Conservation (phyloP, 805 yeast species). For the Saturnispora quitensis region DNA sequence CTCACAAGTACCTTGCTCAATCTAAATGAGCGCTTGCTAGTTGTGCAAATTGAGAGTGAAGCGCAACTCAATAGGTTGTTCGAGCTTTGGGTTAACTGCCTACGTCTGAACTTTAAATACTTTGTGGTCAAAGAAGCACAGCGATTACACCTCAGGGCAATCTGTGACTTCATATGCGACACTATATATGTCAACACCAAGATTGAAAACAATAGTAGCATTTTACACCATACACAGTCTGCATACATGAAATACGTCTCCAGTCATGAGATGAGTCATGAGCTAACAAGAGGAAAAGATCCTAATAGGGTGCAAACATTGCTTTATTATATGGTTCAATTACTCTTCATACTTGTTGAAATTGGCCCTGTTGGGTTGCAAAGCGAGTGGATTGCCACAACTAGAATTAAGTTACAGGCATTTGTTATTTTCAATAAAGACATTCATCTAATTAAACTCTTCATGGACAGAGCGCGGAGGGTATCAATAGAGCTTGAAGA, state of each 20-base stretch:
- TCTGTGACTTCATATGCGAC: conserved; percentile 11
- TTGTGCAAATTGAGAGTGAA: background rate
- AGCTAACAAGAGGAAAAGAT: conserved; percentile 3
- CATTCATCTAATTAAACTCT: conserved; percentile 11
- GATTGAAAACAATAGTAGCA: background rate
- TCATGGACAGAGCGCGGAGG: conserved; percentile 4
- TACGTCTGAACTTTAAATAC: conserved; percentile 8
- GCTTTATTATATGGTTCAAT: conserved; percentile 10
- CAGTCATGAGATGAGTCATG: conserved; percentile 7
- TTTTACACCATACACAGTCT: background rate
- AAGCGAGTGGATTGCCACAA: background rate
- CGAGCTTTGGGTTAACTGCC: conserved; percentile 10
- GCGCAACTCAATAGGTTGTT: conserved; percentile 7
- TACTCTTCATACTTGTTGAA: conserved; percentile 7
- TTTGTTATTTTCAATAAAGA: conserved; percentile 17
- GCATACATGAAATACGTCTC: conserved; percentile 5
- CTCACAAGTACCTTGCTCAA: background rate
- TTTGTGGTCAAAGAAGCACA: conserved; percentile 5
- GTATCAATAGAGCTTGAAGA: background rate
- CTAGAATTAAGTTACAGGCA: conserved; percentile 13
- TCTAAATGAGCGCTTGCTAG: background rate
- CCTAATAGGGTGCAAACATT: background rate
- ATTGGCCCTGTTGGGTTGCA: background rate
- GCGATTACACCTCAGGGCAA: background rate
- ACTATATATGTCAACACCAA: conserved; percentile 5